phyloP scores from a whole-genome alignment of 306 rosid genomes.

The Datisca glomerata region DNA sequence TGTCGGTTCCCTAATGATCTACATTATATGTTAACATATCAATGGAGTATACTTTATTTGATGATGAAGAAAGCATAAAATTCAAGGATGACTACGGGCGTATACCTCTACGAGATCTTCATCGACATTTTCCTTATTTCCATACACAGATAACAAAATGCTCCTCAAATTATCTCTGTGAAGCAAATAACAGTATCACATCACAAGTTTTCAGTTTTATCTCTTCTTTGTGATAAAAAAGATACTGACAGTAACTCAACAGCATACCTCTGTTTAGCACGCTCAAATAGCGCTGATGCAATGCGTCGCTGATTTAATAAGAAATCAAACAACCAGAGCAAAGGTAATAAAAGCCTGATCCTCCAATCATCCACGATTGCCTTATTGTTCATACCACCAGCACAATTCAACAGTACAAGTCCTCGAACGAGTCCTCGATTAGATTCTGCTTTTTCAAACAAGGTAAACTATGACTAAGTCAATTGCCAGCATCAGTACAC shows the following conservation, averaged over 20 bases:
- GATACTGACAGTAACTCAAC: background rate
- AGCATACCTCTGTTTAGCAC: constrained; percentile 61
- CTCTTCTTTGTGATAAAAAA: background rate
- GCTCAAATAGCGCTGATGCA: constrained; percentile 67
- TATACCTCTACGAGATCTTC: constrained; percentile 78
- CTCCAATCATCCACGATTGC: constrained; percentile 95
- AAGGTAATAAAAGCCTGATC: constrained; percentile 64
- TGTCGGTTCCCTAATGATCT: constrained; percentile 82
- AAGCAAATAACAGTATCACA: constrained; percentile 1
- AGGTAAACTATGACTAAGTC: no score
- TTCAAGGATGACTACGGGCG: background rate
- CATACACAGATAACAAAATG: constrained; percentile 58
- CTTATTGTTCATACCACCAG: constrained; percentile 97
- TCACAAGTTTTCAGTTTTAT: background rate
- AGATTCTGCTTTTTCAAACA: constrained; percentile 38
- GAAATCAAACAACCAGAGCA: constrained; percentile 74
- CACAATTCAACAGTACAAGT: constrained; percentile 67
- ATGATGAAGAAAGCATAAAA: constrained; percentile 1
- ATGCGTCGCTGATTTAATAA: constrained; percentile 54
- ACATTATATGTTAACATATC: constrained; percentile 9
- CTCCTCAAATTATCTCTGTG: constrained; percentile 68
- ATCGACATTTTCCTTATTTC: constrained; percentile 70
- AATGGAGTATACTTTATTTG: background rate
- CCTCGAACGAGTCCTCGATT: constrained; percentile 49
- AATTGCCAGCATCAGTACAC: no score